Base-by-base conservation (phyloP, 805 yeast species). In the Lachancea sp. region DNA sequence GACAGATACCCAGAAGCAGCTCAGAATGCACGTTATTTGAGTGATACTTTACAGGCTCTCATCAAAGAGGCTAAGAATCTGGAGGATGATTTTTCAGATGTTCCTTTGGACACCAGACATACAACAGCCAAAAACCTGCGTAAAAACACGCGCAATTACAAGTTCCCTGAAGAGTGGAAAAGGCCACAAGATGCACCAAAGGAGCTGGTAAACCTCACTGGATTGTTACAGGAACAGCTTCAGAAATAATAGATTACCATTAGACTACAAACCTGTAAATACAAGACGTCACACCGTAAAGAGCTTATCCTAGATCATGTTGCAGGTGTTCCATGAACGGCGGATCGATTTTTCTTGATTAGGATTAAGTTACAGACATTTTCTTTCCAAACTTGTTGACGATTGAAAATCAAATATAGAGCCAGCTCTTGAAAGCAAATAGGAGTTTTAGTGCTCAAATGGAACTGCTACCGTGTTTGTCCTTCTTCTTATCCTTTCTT, bases 51-150 rank as follows among this genome's bases (percentile, higher is more conserved):
- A 51, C 75, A 76, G 53, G 73, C 72, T 45, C 69, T 93, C 41
- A 57, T 90, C 25, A 60, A 62, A 20, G 90, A 81, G 55, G 70
- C 95, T 7, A 84, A 79, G 57, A 83, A 78, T 42, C 59, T 74
- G 37, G 57, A 70, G 2, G 85, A 83, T 45, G 75, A 75, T 48
- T 85, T 86, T 54, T 72, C 73, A 36, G 95, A 86, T 57, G 69
- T 91, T 27, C 96, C 97, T 27, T 65, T 91, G 40, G 95, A 90
- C 63, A 78, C 72, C 20, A 79, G 95, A 63, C 88, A 82, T 59
- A 73, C 75, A 42, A 65, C 62, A 42, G 73, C 77, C 13, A 78
- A 71, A 57, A 57, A 68, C 20, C 63, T 72, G 52, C 68, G 72
- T 57, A 65, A 63, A 51, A 61, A 69, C 49, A 62, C 67, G 25